Evolutionary conservation across 306 rosid genomes (phyloP).

Genomic region (Trifolium repens): DNA sequence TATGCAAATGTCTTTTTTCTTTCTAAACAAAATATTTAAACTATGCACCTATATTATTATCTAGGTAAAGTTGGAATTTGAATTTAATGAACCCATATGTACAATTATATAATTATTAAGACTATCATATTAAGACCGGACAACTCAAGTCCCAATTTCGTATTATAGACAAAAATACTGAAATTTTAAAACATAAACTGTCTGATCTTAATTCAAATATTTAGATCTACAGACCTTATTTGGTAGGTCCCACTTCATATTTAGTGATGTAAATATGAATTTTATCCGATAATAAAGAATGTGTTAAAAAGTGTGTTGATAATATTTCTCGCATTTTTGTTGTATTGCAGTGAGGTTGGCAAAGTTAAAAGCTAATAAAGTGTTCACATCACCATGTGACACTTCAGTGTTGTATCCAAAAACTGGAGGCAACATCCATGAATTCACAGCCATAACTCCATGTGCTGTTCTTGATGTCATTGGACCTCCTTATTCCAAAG

Average conservation of each 20-base stretch:
- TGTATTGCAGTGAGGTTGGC: conserved; percentile 68
- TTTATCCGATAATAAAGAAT: background rate
- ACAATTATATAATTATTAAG: background rate
- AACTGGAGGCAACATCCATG: conserved; percentile 83
- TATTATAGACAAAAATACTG: background rate
- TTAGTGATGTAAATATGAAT: background rate
- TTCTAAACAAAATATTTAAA: too few species aligned
- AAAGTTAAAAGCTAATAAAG: conserved; percentile 57
- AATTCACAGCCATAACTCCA: conserved; percentile 79
- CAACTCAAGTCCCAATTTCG: background rate
- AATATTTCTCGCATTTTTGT: background rate
- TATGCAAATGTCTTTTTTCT: too few species aligned
- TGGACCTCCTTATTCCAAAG: conserved; percentile 84
- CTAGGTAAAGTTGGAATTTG: too few species aligned
- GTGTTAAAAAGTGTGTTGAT: background rate
- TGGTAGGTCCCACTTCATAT: background rate
- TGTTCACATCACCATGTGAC: conserved; percentile 67
- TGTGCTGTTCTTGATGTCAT: conserved; percentile 91
- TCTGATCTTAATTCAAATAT: background rate
- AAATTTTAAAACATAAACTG: background rate
- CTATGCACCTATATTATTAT: background rate
- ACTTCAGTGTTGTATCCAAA: conserved; percentile 83
- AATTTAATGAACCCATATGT: background rate
- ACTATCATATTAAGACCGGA: background rate
- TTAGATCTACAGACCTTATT: too few species aligned